Conservation (phyloP, 2,329 filamentous ascomycete genomes). For the Fusarium piperis region DNA sequence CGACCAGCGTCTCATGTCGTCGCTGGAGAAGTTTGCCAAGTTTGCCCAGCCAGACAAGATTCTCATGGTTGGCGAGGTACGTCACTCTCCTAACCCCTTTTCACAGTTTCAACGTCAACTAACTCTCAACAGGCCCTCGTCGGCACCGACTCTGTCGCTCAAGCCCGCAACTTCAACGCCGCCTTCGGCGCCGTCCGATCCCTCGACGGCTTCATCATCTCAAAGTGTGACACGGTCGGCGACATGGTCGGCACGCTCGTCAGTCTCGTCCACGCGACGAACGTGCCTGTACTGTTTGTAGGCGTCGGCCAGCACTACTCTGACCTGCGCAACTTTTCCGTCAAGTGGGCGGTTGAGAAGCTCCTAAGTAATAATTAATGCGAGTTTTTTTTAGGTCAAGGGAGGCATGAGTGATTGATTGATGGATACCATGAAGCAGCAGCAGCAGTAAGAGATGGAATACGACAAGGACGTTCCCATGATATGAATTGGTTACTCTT, state of each 20-base stretch:
- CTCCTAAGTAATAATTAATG: conserved; percentile 62
- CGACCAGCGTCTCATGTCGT: conserved; percentile 94
- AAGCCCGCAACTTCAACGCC: conserved; percentile 95
- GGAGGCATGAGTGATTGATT: neutral
- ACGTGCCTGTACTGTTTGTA: conserved; percentile 94
- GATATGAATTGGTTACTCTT: neutral
- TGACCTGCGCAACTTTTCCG: conserved; percentile 74
- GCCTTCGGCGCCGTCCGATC: conserved; percentile 84
- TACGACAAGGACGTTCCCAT: neutral
- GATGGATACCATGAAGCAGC: conserved; percentile 2
- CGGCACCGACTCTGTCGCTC: conserved; percentile 92
- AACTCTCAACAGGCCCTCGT: conserved; percentile 74
- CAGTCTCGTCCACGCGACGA: conserved; percentile 96
- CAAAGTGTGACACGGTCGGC: conserved; percentile 98
- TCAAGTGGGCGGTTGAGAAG: conserved; percentile 75
- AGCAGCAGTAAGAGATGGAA: conserved; percentile 14
- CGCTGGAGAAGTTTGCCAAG: conserved; percentile 96
- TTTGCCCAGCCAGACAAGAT: conserved; percentile 98
- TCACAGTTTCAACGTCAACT: conserved; percentile 1
- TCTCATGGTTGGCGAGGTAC: conserved; percentile 82
- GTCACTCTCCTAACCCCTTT: conserved; percentile 6
- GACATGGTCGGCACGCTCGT: conserved; percentile 97
- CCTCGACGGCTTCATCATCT: conserved; percentile 97
- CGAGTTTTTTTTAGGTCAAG: neutral
- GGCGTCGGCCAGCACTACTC: conserved; percentile 77